phyloP scores from a whole-genome alignment of 2,329 filamentous ascomycete species.

The Hypomyces perniciosus region DNA sequence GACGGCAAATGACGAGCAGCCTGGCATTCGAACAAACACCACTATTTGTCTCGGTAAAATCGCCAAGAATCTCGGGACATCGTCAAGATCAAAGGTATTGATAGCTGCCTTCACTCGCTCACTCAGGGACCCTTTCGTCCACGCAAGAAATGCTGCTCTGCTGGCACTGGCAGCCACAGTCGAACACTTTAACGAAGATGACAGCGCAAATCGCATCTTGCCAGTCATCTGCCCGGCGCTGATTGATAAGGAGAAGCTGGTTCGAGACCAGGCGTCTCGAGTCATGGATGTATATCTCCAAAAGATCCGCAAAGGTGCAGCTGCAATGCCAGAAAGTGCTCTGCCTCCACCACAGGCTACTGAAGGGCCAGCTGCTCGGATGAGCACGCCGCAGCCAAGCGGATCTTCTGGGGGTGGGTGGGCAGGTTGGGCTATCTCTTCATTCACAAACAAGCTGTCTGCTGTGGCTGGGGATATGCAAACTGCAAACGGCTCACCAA shows the following conservation, averaged over 20 bases:
- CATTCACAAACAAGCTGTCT: constrained; percentile 91
- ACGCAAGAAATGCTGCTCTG: constrained; percentile 83
- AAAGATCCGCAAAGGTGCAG: constrained; percentile 72
- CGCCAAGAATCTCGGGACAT: constrained; percentile 73
- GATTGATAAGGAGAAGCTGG: constrained; percentile 91
- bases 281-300: constrained; percentile 81
- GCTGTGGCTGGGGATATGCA: constrained; percentile 83
- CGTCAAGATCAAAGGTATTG: constrained; percentile 81
- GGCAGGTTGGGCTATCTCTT: constrained; percentile 98
- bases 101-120: constrained; percentile 88
- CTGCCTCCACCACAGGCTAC: constrained; percentile 59
- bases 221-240: constrained; percentile 78
- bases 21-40: constrained; percentile 94
- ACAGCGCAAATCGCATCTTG: constrained; percentile 76
- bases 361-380: constrained; percentile 56
- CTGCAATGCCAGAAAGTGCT: constrained; percentile 71
- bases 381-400: constrained; percentile 70
- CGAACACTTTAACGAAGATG: constrained; percentile 84
- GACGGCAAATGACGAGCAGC: constrained; percentile 95
- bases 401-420: constrained; percentile 47
- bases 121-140: constrained; percentile 87
- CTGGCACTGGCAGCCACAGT: constrained; percentile 79
- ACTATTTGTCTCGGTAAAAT: constrained; percentile 97
- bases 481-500: constrained; percentile 40
- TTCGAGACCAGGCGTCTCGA: constrained; percentile 87